phyloP scores from a whole-genome alignment of 331 rosid genomes.

The Spiraea crenata region DNA sequence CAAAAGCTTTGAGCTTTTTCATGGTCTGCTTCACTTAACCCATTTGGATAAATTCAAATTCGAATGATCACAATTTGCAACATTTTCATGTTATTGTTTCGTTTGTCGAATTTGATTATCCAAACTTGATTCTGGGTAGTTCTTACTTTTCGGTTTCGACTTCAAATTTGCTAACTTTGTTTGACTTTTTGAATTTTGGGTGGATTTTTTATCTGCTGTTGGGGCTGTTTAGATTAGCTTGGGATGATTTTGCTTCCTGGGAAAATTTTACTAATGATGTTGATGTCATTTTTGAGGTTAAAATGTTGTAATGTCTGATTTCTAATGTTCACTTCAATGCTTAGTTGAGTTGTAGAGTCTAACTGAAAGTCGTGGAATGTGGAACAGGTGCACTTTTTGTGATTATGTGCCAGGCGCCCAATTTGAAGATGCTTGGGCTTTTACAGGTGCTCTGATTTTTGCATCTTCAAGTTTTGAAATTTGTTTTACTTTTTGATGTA shows the following conservation, averaged over 20 bases:
- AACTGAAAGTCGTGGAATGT: constrained; percentile 25
- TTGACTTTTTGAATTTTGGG: background rate
- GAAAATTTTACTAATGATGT: background rate
- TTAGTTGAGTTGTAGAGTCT: constrained; percentile 16
- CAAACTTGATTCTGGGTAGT: constrained; percentile 8
- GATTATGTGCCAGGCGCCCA: constrained; percentile 73
- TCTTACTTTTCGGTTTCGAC: background rate
- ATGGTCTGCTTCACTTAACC: constrained; percentile 5
- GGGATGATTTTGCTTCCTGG: background rate
- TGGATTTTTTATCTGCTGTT: background rate
- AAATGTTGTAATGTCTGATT: background rate
- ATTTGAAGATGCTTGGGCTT: constrained; percentile 94
- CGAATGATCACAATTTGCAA: background rate
- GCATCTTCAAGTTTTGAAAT: background rate
- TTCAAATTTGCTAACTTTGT: constrained; percentile 2
- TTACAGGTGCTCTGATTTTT: constrained; percentile 60
- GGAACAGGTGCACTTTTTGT: constrained; percentile 91
- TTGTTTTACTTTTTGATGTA: background rate
- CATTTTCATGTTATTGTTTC: constrained; percentile 7
- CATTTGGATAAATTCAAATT: constrained; percentile 2
- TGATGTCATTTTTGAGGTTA: background rate
- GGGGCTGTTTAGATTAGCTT: background rate
- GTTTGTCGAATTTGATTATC: background rate
- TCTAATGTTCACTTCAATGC: background rate
- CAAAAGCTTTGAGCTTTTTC: constrained; percentile 1